phyloP scores from a whole-genome alignment of 2,329 filamentous ascomycete genomes.

The Xylaria sp. region DNA sequence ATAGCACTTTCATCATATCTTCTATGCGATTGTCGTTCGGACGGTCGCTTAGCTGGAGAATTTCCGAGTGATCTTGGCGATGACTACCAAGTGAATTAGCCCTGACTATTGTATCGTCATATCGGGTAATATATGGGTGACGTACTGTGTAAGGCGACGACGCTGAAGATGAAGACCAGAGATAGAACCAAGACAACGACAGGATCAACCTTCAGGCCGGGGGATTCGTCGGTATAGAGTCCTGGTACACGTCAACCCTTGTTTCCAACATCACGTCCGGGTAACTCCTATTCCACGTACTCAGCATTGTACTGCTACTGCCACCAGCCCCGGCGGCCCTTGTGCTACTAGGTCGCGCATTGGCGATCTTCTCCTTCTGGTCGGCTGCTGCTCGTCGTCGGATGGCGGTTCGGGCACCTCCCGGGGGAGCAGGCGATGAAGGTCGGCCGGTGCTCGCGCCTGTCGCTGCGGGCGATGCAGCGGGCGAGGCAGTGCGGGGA shows the following conservation, averaged over 20 bases:
- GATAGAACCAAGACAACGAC: constrained; percentile 96
- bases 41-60: constrained; percentile 66
- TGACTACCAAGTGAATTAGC: constrained; percentile 63
- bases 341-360: constrained; percentile 90
- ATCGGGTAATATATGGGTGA: constrained; percentile 29
- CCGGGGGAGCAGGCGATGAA: constrained; percentile 86
- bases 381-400: constrained; percentile 94
- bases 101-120: not conserved
- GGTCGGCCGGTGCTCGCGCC: constrained; percentile 77
- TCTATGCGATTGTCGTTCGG: constrained; percentile 2
- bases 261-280: not conserved
- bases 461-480: constrained; percentile 61
- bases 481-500: constrained; percentile 65
- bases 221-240: constrained; percentile 98
- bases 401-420: constrained; percentile 93
- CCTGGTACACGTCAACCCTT: constrained; percentile 53
- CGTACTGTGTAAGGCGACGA: constrained; percentile 96
- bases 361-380: constrained; percentile 96
- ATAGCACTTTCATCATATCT: not conserved
- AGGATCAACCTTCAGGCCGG: constrained; percentile 95
- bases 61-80: constrained; percentile 91
- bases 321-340: constrained; percentile 92
- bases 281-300: constrained; percentile 59
- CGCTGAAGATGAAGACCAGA: constrained; percentile 97
- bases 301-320: constrained; percentile 97